Evolutionary conservation across 805 yeast species (phyloP).

Genomic region (Starmera amethionina): DNA sequence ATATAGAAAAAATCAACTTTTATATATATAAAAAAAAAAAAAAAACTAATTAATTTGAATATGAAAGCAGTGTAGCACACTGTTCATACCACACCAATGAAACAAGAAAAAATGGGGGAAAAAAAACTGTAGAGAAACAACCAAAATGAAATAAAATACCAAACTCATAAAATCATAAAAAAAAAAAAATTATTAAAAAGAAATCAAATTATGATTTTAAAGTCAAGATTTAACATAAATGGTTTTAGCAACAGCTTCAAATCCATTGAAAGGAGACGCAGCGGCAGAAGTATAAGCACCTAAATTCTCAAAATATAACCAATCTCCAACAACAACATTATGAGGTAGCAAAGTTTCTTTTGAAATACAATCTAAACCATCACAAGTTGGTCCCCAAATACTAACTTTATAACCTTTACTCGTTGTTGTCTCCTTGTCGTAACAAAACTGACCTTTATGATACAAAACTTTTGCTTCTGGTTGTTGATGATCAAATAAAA

Average conservation of each 20-base stretch:
- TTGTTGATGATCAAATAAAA: conserved; percentile 82
- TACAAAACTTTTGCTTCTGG: conserved; percentile 63
- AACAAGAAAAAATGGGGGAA: background rate
- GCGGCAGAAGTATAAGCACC: conserved; percentile 95
- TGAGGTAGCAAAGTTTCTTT: conserved; percentile 40
- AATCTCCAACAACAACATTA: conserved; percentile 74
- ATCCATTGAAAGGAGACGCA: conserved; percentile 89
- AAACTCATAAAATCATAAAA: background rate
- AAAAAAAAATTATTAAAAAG: background rate
- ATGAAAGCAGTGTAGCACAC: too few relatives aligned
- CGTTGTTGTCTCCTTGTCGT: conserved; percentile 16
- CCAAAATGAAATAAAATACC: background rate
- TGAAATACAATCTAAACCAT: conserved; percentile 82
- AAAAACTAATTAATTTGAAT: too few relatives aligned
- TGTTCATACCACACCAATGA: background rate
- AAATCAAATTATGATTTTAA: background rate
- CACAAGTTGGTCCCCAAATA: conserved; percentile 98
- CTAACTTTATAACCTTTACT: conserved; percentile 36
- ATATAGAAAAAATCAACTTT: too few relatives aligned
- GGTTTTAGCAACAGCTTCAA: conserved; percentile 49
- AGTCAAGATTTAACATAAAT: conserved; percentile 40
- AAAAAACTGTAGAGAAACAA: background rate
- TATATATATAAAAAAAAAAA: too few relatives aligned
- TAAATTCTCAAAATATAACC: conserved; percentile 74
- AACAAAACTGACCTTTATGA: conserved; percentile 38